Percentiles rank a stretch among this genome's conserved stretches.
phyloP scores from a whole-genome alignment of 495 filamentous ascomycete genomes.

The Neurospora sp. region DNA sequence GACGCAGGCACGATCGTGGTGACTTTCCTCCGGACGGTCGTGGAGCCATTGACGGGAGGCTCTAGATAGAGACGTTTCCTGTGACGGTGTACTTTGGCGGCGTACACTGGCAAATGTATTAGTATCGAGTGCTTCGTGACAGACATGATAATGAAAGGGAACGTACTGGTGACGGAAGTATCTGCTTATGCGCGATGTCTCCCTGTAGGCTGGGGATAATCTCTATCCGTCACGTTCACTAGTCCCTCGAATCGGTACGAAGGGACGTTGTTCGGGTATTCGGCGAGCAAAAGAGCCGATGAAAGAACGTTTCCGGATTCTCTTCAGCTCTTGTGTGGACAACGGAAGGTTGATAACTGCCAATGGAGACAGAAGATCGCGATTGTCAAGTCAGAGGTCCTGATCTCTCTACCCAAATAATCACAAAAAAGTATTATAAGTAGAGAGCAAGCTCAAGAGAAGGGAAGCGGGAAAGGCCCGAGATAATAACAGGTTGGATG shows the following conservation, averaged over 20 bases:
- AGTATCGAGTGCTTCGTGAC: neutral
- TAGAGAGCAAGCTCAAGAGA: neutral
- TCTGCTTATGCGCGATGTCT: neutral
- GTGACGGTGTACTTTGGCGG: slow-evolving; percentile 7
- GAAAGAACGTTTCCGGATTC: neutral
- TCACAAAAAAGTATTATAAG: neutral
- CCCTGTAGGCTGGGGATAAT: neutral
- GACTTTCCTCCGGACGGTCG: slow-evolving; percentile 27
- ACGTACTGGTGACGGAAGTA: neutral
- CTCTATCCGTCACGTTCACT: neutral
- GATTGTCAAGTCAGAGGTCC: neutral
- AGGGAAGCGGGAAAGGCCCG: neutral
- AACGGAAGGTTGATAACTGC: neutral
- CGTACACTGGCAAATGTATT: slow-evolving; percentile 10
- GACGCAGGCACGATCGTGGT: slow-evolving; percentile 32
- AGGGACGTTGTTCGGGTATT: neutral
- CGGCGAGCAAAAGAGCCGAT: too few species aligned
- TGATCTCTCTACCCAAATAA: neutral
- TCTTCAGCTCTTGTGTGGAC: neutral
- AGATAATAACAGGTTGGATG: neutral
- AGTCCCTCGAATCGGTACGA: neutral
- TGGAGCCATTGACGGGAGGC: slow-evolving; percentile 27
- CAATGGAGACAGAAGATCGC: neutral
- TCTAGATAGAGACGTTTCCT: slow-evolving; percentile 40
- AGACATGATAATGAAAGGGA: neutral